Evolutionary conservation across 345 rosid genomes (phyloP), one percentile per base, ranked within the genome.

Genomic region (Pistacia atlantica): DNA sequence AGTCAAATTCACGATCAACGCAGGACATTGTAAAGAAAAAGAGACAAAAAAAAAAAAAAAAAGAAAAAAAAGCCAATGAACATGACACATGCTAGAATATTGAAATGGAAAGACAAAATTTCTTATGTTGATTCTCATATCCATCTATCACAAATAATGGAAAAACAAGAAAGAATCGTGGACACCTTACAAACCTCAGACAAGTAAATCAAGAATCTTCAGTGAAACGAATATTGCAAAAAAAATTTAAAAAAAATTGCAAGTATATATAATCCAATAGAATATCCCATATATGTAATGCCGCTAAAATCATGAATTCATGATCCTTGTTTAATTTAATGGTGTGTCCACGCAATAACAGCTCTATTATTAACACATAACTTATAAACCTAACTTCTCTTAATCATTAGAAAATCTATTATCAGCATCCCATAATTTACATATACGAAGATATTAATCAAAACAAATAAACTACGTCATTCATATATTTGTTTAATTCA

Each of bases 401-500:
- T 66, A 66, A 78, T 78, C 68, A 31, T 60, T 71, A 7, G 59
- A 22, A 46, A 28, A 57, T 56, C 48, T 64, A 56, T 22, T 57
- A 42, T 65, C 11, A 68, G 25, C 35, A 16, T 51, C 20, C 1
- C 14, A 69, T 42, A 42, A 59, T 45, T 58, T 35, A 42, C 7
- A 42, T 42, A 38, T 6, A 38, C 42, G 7, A 38, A 38, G 4
- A 38, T 38, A 38, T 6, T 4, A 38, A 6, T 38, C 3, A 0
- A 38, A 38, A 38, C 4, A 38, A 2, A 38, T 5, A 38, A 4
- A 38, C 42, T 38, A 38, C 42, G 3, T 38, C 42, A 38, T 38
- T 38, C 42, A 38, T 38, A 38, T 38, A 38, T 38, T 38, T 0
- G 3, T 38, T 38, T 38, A 38, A 38, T 38, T 1, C 42, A 38